These are phyloP conservation scores for Pyrus communis DNA, from an alignment of 306 rosid genomes.

Conservation along the genomic window DNA sequence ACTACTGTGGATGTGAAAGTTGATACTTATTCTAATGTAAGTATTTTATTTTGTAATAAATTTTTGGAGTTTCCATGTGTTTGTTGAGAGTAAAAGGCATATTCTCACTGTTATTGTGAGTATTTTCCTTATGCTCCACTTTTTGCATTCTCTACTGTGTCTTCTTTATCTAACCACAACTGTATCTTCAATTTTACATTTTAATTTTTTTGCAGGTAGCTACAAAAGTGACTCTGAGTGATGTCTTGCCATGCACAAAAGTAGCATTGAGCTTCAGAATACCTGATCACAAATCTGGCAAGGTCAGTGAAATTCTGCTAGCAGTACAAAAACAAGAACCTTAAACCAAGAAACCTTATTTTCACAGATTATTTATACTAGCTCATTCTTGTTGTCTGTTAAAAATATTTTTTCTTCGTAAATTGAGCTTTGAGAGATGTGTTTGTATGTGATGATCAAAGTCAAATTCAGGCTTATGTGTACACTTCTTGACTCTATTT, in stretches of 20 bases:
- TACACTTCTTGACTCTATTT: slow-evolving; percentile 12
- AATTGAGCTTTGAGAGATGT: not conserved
- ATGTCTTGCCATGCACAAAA: slow-evolving; percentile 59
- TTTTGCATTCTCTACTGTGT: not conserved
- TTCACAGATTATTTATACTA: not conserved
- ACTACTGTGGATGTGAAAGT: slow-evolving; percentile 74
- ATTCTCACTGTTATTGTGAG: not conserved
- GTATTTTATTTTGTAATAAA: slow-evolving; percentile 5
- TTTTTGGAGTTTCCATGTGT: not conserved
- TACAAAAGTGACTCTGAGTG: slow-evolving; percentile 63
- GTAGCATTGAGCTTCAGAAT: slow-evolving; percentile 70
- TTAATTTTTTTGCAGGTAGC: slow-evolving; percentile 43
- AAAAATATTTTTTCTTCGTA: not conserved
- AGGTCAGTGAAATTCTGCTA: slow-evolving; percentile 42
- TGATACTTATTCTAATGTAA: slow-evolving; percentile 80
- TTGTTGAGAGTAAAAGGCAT: not conserved
- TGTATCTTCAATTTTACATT: not conserved
- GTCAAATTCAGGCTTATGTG: not conserved
- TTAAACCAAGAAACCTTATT: not conserved
- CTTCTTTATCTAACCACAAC: not conserved
- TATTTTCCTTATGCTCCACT: not conserved
- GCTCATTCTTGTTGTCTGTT: not conserved
- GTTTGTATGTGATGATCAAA: not conserved
- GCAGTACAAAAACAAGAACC: not conserved
- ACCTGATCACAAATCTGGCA: slow-evolving; percentile 96